Evolutionary conservation across 2,329 filamentous ascomycete species (phyloP), one percentile per base, ranked within the genome.

Genomic region (Drechslerella coelobrocha): DNA sequence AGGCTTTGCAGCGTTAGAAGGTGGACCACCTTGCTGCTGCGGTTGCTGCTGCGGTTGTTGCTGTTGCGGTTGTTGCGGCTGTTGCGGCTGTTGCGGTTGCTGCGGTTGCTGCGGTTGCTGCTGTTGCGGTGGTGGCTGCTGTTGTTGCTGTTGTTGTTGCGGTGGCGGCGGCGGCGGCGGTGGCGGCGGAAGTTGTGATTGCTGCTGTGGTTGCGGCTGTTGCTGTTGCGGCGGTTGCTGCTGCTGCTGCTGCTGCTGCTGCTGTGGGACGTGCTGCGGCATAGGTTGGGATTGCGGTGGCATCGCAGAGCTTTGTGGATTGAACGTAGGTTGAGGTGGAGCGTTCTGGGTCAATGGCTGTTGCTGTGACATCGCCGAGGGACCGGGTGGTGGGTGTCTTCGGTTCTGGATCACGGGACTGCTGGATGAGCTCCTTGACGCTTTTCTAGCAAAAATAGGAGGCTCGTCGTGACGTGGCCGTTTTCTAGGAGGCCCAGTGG

Each of bases 381-480:
- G 65, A 63, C 68, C 72, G 17, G 68, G 53, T 37, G 56, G 72
- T 31, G 61, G 73, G 51, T 71, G 75, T 68, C 77, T 75, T 53
- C 76, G 77, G 53, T 78, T 78, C 23, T 79, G 77, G 59, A 82
- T 81, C 2, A 78, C 73, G 1, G 81, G 81, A 31, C 78, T 79
- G 72, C 74, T 79, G 60, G 78, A 81, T 50, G 77, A 79, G 24
- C 78, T 79, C 59, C 80, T 78, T 27, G 78, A 78, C 12, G 80
- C 79, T 72, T 79, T 80, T 39, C 79, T 79, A 19, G 82, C 82
- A 75, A 78, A 85, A 37, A 84, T 81, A 2, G 84, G 84, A 29
- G 83, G 81, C 74, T 84, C 82, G 48, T 81, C 79, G 72, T 83
- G 83, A 53, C 83, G 80, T 68, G 80, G 79, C 69, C 82, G 79